These are phyloP conservation scores for Lepidium didymum DNA, from an alignment of 345 rosid species.

Conservation along the genomic window DNA sequence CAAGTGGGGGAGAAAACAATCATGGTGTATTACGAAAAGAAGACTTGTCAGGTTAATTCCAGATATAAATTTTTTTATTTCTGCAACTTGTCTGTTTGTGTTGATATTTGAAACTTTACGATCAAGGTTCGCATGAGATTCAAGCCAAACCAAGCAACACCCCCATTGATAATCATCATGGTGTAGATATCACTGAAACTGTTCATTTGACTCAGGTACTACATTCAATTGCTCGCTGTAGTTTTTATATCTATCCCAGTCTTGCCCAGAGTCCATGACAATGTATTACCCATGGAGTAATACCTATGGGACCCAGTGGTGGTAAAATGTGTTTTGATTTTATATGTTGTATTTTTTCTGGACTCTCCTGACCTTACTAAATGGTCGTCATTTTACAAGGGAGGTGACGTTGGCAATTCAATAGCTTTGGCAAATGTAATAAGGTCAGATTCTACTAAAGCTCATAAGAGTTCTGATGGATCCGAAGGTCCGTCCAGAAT, in stretches of 20 bases:
- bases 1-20: slow-evolving; percentile 40
- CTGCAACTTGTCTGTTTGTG: not conserved
- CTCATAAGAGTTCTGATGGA: slow-evolving; percentile 31
- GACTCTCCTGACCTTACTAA: not conserved
- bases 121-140: slow-evolving; percentile 39
- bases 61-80: not conserved
- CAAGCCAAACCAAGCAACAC: slow-evolving; percentile 31
- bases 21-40: slow-evolving; percentile 31
- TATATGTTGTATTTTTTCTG: not conserved
- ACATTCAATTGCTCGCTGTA: not conserved
- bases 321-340: not conserved
- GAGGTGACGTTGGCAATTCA: slow-evolving; percentile 32
- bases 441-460: slow-evolving; percentile 26
- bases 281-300: not conserved
- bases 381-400: slow-evolving; percentile 32
- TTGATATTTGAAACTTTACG: not conserved
- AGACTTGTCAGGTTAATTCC: slow-evolving; percentile 40
- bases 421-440: slow-evolving; percentile 31
- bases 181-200: slow-evolving; percentile 32
- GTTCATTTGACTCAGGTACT: slow-evolving; percentile 49
- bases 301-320: not conserved
- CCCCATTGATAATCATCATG: slow-evolving; percentile 5
- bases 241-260: not conserved
- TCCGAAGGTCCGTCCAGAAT: slow-evolving; percentile 41
- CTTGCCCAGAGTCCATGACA: not conserved